Evolutionary conservation across 306 rosid genomes (phyloP), one percentile per base, ranked within the genome.

Genomic region (Prunus armeniaca): DNA sequence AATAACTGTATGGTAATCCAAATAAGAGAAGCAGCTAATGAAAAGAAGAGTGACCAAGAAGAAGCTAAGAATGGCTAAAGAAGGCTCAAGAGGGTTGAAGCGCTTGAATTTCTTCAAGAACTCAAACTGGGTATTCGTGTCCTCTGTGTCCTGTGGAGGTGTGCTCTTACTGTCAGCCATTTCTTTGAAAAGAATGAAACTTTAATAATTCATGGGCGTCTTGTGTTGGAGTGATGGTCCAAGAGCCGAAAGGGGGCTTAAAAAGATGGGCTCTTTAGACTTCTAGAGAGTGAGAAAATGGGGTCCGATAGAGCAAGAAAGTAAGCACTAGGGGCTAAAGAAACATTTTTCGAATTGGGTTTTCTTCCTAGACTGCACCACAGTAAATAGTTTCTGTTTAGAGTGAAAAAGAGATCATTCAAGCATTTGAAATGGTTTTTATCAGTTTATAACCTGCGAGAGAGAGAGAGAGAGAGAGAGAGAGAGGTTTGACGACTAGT

Each of bases 101-200:
- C 92, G 91, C 81, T 87, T 93, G 65, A 83, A 71, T 84, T 88
- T 93, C 86, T 79, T 89, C 75, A 87, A 27, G 47, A 86, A 78
- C 70, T 81, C 79, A 43, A 84, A 72, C 82, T 87, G 91, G 83
- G 87, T 77, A 81, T 77, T 66, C 4, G 69, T 52, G 76, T 82
- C 74, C 19, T 65, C 81, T 14, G 81, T 38, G 63, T 65, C 69
- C 41, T 83, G 57, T 18, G 88, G 62, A 77, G 82, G 60, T 57
- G 65, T 20, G 70, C 6, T 58, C 82, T 85, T 84, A 64, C 8
- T 68, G 81, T 82, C 80, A 67, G 67, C 82, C 91, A 85, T 85
- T 76, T 58, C 57, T 65, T 65, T 13, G 28, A 54, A 47, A 12
- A 41, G 27, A 66, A 20, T 4, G 52, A 49, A 50, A 38, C 65